phyloP scores from a whole-genome alignment of 2,329 filamentous ascomycete species.

The Celoporthe dispersa region DNA sequence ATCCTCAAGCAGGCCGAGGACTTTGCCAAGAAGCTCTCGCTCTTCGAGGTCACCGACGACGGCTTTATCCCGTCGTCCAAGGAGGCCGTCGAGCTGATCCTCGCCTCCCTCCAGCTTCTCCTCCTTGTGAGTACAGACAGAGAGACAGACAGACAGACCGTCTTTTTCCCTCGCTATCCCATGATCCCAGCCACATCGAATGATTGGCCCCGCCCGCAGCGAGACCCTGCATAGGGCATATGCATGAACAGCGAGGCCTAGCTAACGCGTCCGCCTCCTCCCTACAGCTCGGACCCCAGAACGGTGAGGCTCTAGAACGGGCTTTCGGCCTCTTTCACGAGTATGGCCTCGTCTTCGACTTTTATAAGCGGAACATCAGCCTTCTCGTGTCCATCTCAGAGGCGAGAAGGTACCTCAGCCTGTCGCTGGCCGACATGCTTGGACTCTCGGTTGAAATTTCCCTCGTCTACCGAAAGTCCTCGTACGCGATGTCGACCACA shows the following conservation, averaged over 20 bases:
- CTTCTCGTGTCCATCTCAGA: constrained; percentile 29
- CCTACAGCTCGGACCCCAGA: constrained; percentile 27
- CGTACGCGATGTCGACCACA: constrained; percentile 26
- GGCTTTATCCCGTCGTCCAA: constrained; percentile 30
- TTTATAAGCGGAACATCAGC: constrained; percentile 30
- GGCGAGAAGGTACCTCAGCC: constrained; percentile 30
- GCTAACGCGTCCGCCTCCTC: constrained; percentile 11
- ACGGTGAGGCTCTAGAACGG: constrained; percentile 30
- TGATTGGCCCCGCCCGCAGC: background rate
- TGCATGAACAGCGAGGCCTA: background rate
- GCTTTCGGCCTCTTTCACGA: constrained; percentile 30
- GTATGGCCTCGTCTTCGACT: constrained; percentile 29
- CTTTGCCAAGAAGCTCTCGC: constrained; percentile 30
- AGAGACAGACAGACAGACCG: no score
- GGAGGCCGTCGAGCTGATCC: constrained; percentile 29
- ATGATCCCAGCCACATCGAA: background rate
- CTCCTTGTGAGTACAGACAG: constrained; percentile 24
- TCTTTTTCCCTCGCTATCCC: background rate
- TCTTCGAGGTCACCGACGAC: constrained; percentile 29
- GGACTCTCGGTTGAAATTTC: constrained; percentile 29
- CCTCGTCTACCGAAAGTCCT: constrained; percentile 28
- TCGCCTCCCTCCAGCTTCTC: constrained; percentile 28
- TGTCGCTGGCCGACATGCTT: constrained; percentile 32
- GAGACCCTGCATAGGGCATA: constrained; percentile 4
- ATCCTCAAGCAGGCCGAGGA: constrained; percentile 30